Base-by-base conservation (phyloP, 2,329 filamentous ascomycete species). In the Xylaria sp. region DNA sequence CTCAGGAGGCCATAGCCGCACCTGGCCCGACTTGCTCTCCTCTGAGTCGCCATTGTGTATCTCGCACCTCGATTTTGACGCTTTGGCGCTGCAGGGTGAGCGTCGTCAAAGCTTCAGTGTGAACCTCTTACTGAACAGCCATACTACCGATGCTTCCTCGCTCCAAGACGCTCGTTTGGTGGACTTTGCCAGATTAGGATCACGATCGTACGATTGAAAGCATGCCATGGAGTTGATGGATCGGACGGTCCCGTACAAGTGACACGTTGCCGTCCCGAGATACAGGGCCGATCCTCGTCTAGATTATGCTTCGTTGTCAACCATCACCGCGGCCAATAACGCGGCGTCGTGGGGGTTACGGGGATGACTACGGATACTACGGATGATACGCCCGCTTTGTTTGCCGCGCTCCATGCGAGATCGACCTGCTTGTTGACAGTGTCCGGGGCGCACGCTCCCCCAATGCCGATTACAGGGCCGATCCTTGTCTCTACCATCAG, bases 181-280 rank as follows among this genome's bases (percentile, higher is more conserved):
- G 61, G 62, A 69, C 69, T 62, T 66, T 62, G 70, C 72, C 70
- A 72, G 61, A 65, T 49, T 68, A 25, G 64, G 59, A 52, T 57
- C 54, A 43, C n/a, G 62, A 75, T 77, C 75, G 66, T 77, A 77
- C 66, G 75, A 77, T 75, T 8, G 39, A 67, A 58, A 69, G 62
- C 68, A 68, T 62, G 58, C 56, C 55, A 67, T 67, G 61, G 60
- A 64, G 62, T 55, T 59, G 41, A 58, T 66, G 54, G 59, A 52
- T 63, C 66, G 69, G 64, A 64, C 64, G 56, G 69, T 49, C 58
- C 69, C 71, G 71, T 71, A 62, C 62, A 64, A 68, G 75, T 75
- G 73, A 75, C 74, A 75, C 75, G 65, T 74, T 71, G 75, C 71
- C 67, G 72, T 51, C 67, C 75, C 73, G 72, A 72, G 68, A 66